A percentile compares a stretch with the other conserved stretches of the same genome.
Evolutionary conservation across 176 grass and related monocot genomes (phyloP).

Genomic region (Panicum miliaceum): DNA sequence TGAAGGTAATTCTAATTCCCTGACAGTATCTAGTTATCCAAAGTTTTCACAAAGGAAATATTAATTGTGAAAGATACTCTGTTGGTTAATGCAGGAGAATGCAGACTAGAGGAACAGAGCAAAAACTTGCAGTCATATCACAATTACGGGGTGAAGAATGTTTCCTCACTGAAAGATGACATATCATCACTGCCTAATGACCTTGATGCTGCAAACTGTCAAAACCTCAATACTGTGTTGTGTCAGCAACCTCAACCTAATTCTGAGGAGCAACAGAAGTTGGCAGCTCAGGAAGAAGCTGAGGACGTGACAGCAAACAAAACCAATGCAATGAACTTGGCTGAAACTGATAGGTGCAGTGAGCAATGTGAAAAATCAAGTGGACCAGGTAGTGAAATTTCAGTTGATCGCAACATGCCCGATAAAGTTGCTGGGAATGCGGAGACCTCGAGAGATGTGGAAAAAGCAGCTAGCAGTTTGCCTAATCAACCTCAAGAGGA

Average conservation of each 20-base stretch:
- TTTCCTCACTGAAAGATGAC: conserved; percentile 27
- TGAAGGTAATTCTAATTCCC: conserved; percentile 47
- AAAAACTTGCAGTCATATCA: conserved; percentile 40
- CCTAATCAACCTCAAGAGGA: conserved; percentile 26
- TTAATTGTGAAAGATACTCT: not conserved
- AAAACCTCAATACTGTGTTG: not conserved
- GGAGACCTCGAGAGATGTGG: conserved; percentile 24
- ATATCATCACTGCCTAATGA: conserved; percentile 28
- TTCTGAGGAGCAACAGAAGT: conserved; percentile 37
- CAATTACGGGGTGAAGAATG: conserved; percentile 7
- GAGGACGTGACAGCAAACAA: conserved; percentile 37
- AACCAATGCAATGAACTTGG: conserved; percentile 24
- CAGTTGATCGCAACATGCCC: conserved; percentile 21
- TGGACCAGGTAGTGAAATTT: conserved; percentile 37
- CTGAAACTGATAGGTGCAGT: conserved; percentile 16
- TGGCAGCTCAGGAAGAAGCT: not conserved
- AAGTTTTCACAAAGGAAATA: not conserved
- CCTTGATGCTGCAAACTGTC: conserved; percentile 24
- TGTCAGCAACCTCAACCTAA: conserved; percentile 27
- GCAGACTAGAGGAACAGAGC: not conserved
- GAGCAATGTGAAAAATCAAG: conserved; percentile 12
- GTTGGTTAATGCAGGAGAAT: conserved; percentile 23
- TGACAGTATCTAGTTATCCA: not conserved
- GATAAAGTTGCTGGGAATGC: conserved; percentile 30
- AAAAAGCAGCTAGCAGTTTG: not conserved